Evolutionary conservation across 257 asterid genomes (phyloP), one percentile per base, ranked within the genome.

Genomic region (Ilex asprella): DNA sequence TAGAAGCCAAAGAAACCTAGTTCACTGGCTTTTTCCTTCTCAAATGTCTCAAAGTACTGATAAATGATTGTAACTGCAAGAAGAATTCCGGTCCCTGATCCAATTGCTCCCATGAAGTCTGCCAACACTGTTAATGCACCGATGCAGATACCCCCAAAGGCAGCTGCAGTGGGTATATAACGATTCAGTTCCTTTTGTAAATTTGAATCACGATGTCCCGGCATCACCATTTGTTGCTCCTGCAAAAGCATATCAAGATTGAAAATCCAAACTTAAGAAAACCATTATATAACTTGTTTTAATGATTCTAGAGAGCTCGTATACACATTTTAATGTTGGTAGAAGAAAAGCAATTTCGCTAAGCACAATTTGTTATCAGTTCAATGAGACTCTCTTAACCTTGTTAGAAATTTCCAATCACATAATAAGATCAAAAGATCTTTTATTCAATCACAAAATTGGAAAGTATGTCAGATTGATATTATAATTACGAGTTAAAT

Each of bases 211-310:
- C 86, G 74, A 53, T 86, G 95, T 39, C 95, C 90, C 5, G 90
- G 94, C 86, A 83, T 86, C 65, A 86, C 94, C 94, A 83, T 83
- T 83, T 86, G 95, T 81, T 84, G 95, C 72, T 84, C 95, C 95
- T 86, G 84, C 55, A 73, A 60, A 61, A 51, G 41, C 56, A 52
- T 59, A 32, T 65, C 10, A 32, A 30, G 10, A 49, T 4, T 12
- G 14, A 49, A 49, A 1, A 35, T 35, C 41, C 8, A 35, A 35
- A 35, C 8, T 35, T 35, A 4, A 3, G 8, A 35, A 3, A 35
- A 35, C 8, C 41, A 8, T 35, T 35, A 8, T 8, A 35, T 8
- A 1, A 21, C 8, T 35, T 35, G 5, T 35, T 35, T 35, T 35
- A 35, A 35, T 35, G 5, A 35, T 35, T 8, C 7, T 35, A 35